Evolutionary conservation across 169 alveolate species (phyloP), one percentile per base, ranked within the genome.

Genomic region (Theileria annulata): DNA sequence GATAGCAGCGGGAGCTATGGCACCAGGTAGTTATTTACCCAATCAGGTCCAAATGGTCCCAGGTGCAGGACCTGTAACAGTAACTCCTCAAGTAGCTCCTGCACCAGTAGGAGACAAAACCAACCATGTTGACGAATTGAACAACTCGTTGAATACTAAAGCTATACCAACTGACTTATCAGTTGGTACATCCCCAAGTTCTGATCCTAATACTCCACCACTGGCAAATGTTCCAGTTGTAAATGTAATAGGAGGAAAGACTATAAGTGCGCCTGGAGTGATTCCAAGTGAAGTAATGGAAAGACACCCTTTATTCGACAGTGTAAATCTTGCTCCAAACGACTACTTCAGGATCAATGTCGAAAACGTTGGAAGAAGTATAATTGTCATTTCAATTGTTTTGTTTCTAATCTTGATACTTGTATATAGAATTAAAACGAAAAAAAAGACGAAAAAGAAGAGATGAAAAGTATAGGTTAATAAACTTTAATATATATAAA

Each of bases 361-460:
- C 10, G 83, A 69, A 21, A 42, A 37, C 21, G 66, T 51, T 27
- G 87, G 90, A 3, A 31, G 64, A 67, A 54, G 62, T 30, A 31
- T 67, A 15, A 64, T 84, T 25, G 80, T 23, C 5, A 47, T 37
- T 2, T 33, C 63, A 62, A 27, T 84, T 9, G 77, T 76, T 17
- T 19, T 77, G 10, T 70, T 84, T 70, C 25, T 84, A 15, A 21
- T 84, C 15, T 70, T 51, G n/a, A 78, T 79, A 5, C 60, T 76
- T 56, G 54, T 84, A 1, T 63, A 42, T 10, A 25, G 90, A 9
- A 72, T 77, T 30, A 76, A 71, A 77, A 68, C 80, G 28, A 76
- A 83, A 62, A 84, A 72, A 77, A 76, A 77, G 37, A 0, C 75
- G 6, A 75, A 33, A 66, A 75, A 75, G 64, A 75, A 69, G 48